A percentile compares a stretch with the other conserved stretches of the same genome.
Evolutionary conservation across 257 asterid genomes (phyloP).

Genomic region (Catharanthus roseus): DNA sequence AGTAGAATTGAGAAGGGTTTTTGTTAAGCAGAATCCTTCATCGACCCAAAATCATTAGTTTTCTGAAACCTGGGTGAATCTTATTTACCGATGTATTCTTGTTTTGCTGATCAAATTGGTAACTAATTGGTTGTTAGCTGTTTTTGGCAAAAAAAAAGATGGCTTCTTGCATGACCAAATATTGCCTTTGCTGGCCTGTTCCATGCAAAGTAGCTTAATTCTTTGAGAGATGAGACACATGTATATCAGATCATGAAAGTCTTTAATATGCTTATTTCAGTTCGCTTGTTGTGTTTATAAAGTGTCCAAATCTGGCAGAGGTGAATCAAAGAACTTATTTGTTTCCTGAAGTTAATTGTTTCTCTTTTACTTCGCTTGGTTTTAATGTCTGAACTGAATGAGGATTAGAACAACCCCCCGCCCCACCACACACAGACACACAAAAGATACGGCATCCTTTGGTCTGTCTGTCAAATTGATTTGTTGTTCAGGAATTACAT

Average conservation of each 20-base stretch:
- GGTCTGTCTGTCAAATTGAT: background rate
- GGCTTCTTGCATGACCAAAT: background rate
- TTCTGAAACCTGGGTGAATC: too few species aligned
- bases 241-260: background rate
- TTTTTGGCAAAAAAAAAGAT: background rate
- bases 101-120: background rate
- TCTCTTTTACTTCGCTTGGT: too few species aligned
- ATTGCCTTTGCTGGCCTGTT: background rate
- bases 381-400: background rate
- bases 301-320: background rate
- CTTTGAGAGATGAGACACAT: background rate
- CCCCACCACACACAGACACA: too few species aligned
- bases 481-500: background rate
- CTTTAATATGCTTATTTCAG: background rate
- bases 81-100: background rate
- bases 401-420: background rate
- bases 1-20: background rate
- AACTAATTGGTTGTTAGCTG: background rate
- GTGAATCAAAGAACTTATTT: background rate
- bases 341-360: background rate
- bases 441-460: too few species aligned
- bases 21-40: background rate
- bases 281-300: background rate
- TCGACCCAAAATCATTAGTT: background rate
- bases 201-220: background rate